Conservation (phyloP, 352 stramenopile genomes). For the Pythium periplocum region DNA sequence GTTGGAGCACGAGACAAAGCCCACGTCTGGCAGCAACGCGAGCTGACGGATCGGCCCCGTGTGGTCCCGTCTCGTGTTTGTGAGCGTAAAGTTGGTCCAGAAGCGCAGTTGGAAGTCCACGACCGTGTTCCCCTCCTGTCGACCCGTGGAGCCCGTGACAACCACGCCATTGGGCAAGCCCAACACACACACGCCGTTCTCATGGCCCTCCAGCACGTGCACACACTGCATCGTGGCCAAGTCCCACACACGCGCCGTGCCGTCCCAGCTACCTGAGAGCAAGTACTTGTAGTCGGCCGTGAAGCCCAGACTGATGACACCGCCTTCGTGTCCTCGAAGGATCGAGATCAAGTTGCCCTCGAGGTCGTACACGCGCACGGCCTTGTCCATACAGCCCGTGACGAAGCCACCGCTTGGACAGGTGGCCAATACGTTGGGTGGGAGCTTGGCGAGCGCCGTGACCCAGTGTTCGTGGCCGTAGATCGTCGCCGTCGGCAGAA, state of each 20-base stretch:
- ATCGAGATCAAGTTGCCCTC: constrained; percentile 34
- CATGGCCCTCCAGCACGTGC: constrained; percentile 54
- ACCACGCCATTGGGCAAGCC: constrained; percentile 51
- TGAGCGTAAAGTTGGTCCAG: constrained; percentile 48
- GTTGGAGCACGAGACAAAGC: constrained; percentile 84
- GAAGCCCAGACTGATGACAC: constrained; percentile 66
- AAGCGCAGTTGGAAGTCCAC: constrained; percentile 78
- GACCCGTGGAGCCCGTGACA: constrained; percentile 72
- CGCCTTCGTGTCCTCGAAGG: constrained; percentile 62
- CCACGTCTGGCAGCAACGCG: constrained; percentile 50
- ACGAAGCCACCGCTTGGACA: constrained; percentile 45
- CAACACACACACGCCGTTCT: constrained; percentile 83
- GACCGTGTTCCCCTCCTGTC: constrained; percentile 70
- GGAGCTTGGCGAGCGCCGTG: constrained; percentile 46
- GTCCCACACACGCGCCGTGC: constrained; percentile 72
- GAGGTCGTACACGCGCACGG: constrained; percentile 55
- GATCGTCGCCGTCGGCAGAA: constrained; percentile 47
- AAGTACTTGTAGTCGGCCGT: constrained; percentile 33
- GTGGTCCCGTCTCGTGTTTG: constrained; percentile 58
- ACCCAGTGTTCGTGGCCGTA: constrained; percentile 85
- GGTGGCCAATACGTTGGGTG: constrained; percentile 16
- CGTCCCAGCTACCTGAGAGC: constrained; percentile 81
- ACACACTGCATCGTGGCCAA: constrained; percentile 41
- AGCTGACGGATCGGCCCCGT: constrained; percentile 70
- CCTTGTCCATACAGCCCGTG: constrained; percentile 79